These are phyloP conservation scores for Ceriops decandra DNA, from an alignment of 345 rosid species.

Conservation along the genomic window DNA sequence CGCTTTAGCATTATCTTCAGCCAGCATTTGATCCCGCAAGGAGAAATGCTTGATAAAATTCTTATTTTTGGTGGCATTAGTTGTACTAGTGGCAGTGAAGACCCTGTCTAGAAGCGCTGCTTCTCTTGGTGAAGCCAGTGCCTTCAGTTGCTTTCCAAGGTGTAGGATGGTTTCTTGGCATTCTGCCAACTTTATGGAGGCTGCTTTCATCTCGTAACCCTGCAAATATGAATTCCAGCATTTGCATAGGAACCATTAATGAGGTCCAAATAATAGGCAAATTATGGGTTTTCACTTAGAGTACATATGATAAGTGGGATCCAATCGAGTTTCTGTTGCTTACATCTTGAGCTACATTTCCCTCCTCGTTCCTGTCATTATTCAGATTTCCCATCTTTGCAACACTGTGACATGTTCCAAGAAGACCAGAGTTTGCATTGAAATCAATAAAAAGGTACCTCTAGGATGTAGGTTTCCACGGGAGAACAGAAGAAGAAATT, in stretches of 20 bases:
- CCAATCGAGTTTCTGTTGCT: slow-evolving; percentile 20
- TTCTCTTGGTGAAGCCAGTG: slow-evolving; percentile 52
- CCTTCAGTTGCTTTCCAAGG: slow-evolving; percentile 76
- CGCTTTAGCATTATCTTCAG: slow-evolving; percentile 49
- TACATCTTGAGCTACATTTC: slow-evolving; percentile 47
- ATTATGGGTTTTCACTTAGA: too few species aligned
- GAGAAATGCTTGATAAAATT: slow-evolving; percentile 42
- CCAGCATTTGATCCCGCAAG: slow-evolving; percentile 58
- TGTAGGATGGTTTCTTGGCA: slow-evolving; percentile 81
- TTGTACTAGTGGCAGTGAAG: slow-evolving; percentile 24
- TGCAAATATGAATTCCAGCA: slow-evolving; percentile 27
- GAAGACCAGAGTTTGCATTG: slow-evolving; percentile 13
- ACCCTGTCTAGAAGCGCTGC: slow-evolving; percentile 41
- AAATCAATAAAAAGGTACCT: background rate
- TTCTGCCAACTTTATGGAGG: slow-evolving; percentile 76
- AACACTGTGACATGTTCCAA: slow-evolving; percentile 40
- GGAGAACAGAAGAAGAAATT: slow-evolving; percentile 1
- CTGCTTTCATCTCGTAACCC: slow-evolving; percentile 69
- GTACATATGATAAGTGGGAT: too few species aligned
- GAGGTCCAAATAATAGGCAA: background rate
- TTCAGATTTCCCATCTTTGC: slow-evolving; percentile 45
- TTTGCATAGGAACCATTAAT: background rate
- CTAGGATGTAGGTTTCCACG: background rate
- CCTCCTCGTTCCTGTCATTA: slow-evolving; percentile 37
- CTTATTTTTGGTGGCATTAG: slow-evolving; percentile 25